A percentile compares a stretch with the other conserved stretches of the same genome.
phyloP scores from a whole-genome alignment of 2,329 filamentous ascomycete species.

The Xylaria hypoxylon region DNA sequence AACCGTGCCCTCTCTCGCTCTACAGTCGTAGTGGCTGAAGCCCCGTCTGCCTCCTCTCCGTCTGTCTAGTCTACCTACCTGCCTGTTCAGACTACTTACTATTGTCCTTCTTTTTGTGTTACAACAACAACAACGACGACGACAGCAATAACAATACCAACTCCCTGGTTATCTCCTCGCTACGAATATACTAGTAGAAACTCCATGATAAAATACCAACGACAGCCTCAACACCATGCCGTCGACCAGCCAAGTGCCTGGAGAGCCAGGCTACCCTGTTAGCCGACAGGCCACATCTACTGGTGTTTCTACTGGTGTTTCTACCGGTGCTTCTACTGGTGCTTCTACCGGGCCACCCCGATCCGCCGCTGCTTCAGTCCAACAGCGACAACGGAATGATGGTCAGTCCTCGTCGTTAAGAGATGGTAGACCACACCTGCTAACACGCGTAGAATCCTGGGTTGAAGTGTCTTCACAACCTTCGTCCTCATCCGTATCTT shows the following conservation, averaged over 20 bases:
- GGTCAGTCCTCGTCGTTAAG: conserved; percentile 41
- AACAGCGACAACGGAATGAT: conserved; percentile 47
- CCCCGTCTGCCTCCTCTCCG: conserved; percentile 12
- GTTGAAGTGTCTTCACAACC: conserved; percentile 93
- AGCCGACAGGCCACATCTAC: conserved; percentile 39
- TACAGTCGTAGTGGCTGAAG: background rate
- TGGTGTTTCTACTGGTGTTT: conserved; percentile 25
- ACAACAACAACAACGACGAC: conserved; percentile 1
- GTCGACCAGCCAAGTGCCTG: conserved; percentile 39
- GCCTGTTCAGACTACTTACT: background rate
- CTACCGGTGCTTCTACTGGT: conserved; percentile 27
- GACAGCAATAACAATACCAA: background rate
- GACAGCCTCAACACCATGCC: conserved; percentile 27
- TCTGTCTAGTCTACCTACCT: background rate
- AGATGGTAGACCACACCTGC: conserved; percentile 34
- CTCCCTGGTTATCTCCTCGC: background rate
- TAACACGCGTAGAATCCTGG: conserved; percentile 82
- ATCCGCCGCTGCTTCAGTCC: conserved; percentile 35
- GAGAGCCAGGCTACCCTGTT: conserved; percentile 43
- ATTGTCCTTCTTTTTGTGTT: background rate
- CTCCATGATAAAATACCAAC: conserved; percentile 4
- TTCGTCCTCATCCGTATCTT: conserved; percentile 92
- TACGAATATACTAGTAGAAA: background rate
- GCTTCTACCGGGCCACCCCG: conserved; percentile 23
- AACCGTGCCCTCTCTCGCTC: background rate